Conservation (phyloP, 2,329 filamentous ascomycete genomes). For the Fusarium subglutinans region DNA sequence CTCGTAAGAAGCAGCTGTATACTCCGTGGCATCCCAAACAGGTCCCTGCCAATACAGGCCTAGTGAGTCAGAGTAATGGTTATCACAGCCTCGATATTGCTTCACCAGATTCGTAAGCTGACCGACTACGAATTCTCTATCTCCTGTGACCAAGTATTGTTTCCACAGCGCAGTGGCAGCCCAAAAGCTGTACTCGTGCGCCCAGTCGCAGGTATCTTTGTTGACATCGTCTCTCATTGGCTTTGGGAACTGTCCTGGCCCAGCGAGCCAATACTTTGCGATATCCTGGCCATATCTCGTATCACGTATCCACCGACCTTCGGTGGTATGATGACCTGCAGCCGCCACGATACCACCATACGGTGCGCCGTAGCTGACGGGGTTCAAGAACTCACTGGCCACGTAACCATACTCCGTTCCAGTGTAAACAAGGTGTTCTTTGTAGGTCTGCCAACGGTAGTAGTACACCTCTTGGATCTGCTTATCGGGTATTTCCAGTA, state of each 20-base stretch:
- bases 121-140: background rate
- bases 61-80: background rate
- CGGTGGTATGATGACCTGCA: background rate
- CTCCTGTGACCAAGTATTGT: background rate
- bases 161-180: background rate
- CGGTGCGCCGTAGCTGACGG: background rate
- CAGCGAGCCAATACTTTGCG: background rate
- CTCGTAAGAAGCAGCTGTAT: background rate
- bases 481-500: background rate
- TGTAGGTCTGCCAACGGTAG: conserved; percentile 1
- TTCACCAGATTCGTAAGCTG: background rate
- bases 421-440: conserved; percentile 3
- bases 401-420: background rate
- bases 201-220: background rate
- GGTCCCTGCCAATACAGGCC: background rate
- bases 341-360: conserved; percentile 4
- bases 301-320: conserved; percentile 1
- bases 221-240: background rate
- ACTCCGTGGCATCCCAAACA: background rate
- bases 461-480: background rate
- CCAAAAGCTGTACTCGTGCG: conserved; percentile 7
- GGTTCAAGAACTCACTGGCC: background rate
- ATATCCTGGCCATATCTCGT: background rate
- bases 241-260: background rate
- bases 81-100: conserved; percentile 2